Conservation (phyloP, 75 land plant species). For the Selaginella moellendorffii region DNA sequence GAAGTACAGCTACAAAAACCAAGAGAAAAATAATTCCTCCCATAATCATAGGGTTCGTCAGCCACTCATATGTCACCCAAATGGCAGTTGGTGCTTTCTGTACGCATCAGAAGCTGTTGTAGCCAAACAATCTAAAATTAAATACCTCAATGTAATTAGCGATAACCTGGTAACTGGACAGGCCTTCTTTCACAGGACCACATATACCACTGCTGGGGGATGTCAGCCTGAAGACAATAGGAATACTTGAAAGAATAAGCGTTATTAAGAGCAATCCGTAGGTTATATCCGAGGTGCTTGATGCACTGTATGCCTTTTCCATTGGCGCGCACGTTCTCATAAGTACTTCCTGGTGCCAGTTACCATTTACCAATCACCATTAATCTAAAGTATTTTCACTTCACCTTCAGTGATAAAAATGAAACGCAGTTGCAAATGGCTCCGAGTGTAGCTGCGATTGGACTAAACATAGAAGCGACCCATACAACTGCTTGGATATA, state of each 20-base stretch:
- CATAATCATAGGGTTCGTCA: slow-evolving; percentile 13
- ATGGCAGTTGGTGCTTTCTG: slow-evolving; percentile 17
- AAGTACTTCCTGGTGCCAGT: slow-evolving; percentile 3
- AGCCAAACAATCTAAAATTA: neutral
- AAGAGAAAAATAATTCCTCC: slow-evolving; percentile 12
- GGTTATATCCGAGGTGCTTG: slow-evolving; percentile 23
- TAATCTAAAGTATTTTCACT: too few species aligned
- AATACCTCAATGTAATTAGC: slow-evolving; percentile 18
- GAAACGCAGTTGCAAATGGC: slow-evolving; percentile 18
- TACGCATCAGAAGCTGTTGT: neutral
- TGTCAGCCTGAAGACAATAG: slow-evolving; percentile 3
- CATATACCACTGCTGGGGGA: slow-evolving; percentile 14
- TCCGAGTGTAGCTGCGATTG: slow-evolving; percentile 15
- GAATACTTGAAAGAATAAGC: slow-evolving; percentile 15
- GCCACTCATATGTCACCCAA: neutral
- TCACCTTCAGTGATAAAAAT: slow-evolving; percentile 16
- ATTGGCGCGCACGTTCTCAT: slow-evolving; percentile 17
- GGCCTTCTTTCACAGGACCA: slow-evolving; percentile 15
- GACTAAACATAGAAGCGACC: slow-evolving; percentile 25
- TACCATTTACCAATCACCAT: too few species aligned
- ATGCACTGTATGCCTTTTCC: slow-evolving; percentile 28
- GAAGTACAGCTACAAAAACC: slow-evolving; percentile 10
- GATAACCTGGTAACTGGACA: slow-evolving; percentile 17
- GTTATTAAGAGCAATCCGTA: slow-evolving; percentile 21
- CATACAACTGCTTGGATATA: slow-evolving; percentile 27